These are phyloP conservation scores for Macaranga tanarius DNA, from an alignment of 441 rosid species.

Conservation along the genomic window DNA sequence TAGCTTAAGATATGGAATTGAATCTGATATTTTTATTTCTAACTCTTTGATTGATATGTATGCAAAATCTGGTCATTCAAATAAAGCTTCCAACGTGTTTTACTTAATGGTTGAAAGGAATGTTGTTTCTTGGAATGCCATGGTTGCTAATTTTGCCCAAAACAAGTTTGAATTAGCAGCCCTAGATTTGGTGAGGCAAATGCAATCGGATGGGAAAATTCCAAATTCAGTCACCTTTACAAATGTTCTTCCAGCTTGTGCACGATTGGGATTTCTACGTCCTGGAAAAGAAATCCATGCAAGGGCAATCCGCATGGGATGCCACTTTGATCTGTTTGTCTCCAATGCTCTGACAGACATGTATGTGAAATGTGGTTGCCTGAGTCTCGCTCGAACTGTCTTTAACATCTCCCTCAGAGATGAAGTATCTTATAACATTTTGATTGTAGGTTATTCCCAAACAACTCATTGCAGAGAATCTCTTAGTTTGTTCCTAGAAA, in stretches of 20 bases:
- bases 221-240: conserved; percentile 80
- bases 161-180: conserved; percentile 67
- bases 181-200: conserved; percentile 57
- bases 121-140: conserved; percentile 78
- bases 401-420: conserved; percentile 44
- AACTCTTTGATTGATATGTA: conserved; percentile 90
- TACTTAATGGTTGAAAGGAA: conserved; percentile 54
- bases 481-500: conserved; percentile 45
- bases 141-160: conserved; percentile 72
- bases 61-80: conserved; percentile 72
- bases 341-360: conserved; percentile 61
- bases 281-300: conserved; percentile 62
- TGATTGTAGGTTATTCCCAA: conserved; percentile 48
- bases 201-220: conserved; percentile 54
- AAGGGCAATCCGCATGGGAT: conserved; percentile 40
- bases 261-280: conserved; percentile 38
- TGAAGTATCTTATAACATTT: conserved; percentile 55
- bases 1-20: conserved; percentile 52
- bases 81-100: conserved; percentile 63
- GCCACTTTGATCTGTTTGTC: conserved; percentile 39
- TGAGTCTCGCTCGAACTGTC: conserved; percentile 41
- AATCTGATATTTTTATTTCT: conserved; percentile 60
- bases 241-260: conserved; percentile 69
- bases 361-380: conserved; percentile 57
- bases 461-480: conserved; percentile 48